Evolutionary conservation across 352 stramenopile species (phyloP).

Genomic region (Phytophthora podocarpi): DNA sequence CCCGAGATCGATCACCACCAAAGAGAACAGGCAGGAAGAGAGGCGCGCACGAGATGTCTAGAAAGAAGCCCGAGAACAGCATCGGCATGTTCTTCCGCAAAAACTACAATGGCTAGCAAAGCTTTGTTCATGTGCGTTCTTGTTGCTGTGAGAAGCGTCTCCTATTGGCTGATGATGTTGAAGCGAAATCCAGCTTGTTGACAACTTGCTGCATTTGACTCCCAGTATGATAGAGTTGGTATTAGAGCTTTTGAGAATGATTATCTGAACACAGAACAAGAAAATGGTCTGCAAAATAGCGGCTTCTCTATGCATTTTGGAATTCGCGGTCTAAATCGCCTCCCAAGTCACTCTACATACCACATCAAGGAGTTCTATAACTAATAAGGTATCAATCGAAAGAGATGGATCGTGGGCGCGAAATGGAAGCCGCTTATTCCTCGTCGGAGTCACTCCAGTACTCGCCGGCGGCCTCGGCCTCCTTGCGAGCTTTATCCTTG

Average conservation of each 20-base stretch:
- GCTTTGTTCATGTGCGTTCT: too few species aligned
- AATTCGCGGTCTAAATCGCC: slow-evolving; percentile 38
- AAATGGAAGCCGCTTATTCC: slow-evolving; percentile 51
- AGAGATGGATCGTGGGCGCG: slow-evolving; percentile 32
- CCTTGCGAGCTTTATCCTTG: slow-evolving; percentile 89
- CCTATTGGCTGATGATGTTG: too few species aligned
- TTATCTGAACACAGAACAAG: too few species aligned
- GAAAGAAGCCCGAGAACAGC: slow-evolving; percentile 23
- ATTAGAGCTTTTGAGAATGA: too few species aligned
- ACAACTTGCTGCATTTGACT: too few species aligned
- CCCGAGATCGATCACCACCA: slow-evolving; percentile 3
- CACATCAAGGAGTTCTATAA: slow-evolving; percentile 43
- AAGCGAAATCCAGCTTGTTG: too few species aligned
- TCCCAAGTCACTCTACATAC: slow-evolving; percentile 48
- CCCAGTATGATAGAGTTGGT: too few species aligned
- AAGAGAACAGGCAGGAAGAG: slow-evolving; percentile 20
- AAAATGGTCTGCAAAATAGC: slow-evolving; percentile 27
- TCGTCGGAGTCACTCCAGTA: slow-evolving; percentile 86
- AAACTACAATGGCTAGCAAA: slow-evolving; percentile 22
- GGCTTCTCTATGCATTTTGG: slow-evolving; percentile 37
- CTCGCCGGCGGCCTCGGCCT: slow-evolving; percentile 83
- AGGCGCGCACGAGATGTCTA: slow-evolving; percentile 7
- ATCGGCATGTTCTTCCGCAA: slow-evolving; percentile 40
- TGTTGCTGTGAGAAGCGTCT: too few species aligned
- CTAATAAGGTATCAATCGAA: slow-evolving; percentile 49